Conservation (phyloP, 2,329 filamentous ascomycete genomes). For the Fusarium keratoplasticum region DNA sequence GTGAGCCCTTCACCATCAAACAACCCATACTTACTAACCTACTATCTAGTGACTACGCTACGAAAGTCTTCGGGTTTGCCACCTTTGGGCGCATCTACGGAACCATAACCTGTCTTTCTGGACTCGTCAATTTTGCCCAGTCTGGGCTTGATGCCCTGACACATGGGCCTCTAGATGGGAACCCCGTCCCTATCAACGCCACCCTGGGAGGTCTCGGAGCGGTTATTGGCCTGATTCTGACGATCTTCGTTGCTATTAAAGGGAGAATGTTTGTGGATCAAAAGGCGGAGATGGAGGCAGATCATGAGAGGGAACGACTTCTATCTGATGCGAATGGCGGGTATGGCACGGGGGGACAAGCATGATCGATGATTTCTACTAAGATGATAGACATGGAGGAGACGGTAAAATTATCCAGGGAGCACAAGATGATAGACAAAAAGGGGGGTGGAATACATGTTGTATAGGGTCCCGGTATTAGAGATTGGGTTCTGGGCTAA, state of each 20-base stretch:
- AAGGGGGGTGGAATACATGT: too few relatives aligned
- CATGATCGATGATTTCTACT: background rate
- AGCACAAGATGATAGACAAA: too few relatives aligned
- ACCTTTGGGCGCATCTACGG: slow-evolving; percentile 86
- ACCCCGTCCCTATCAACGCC: slow-evolving; percentile 21
- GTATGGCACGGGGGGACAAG: slow-evolving; percentile 5
- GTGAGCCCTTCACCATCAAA: slow-evolving; percentile 17
- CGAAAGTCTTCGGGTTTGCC: slow-evolving; percentile 85
- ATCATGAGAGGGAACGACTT: slow-evolving; percentile 25
- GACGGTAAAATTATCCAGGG: too few relatives aligned
- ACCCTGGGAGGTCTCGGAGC: slow-evolving; percentile 11
- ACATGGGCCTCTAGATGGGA: slow-evolving; percentile 43
- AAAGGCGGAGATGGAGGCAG: slow-evolving; percentile 25
- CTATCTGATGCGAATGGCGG: slow-evolving; percentile 12
- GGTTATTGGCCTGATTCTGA: slow-evolving; percentile 6
- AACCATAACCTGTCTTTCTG: slow-evolving; percentile 78
- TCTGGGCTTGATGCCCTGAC: slow-evolving; percentile 76
- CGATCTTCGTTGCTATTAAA: slow-evolving; percentile 12
- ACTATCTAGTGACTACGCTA: slow-evolving; percentile 70
- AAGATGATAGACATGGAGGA: too few relatives aligned
- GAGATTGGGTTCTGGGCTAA: too few relatives aligned
- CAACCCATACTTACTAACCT: background rate
- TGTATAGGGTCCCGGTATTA: too few relatives aligned
- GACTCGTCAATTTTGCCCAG: slow-evolving; percentile 78
- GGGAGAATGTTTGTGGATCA: slow-evolving; percentile 28